Evolutionary conservation across 202 grass and related monocot genomes (phyloP), one percentile per base, ranked within the genome.

Genomic region (Zizania palustris): DNA sequence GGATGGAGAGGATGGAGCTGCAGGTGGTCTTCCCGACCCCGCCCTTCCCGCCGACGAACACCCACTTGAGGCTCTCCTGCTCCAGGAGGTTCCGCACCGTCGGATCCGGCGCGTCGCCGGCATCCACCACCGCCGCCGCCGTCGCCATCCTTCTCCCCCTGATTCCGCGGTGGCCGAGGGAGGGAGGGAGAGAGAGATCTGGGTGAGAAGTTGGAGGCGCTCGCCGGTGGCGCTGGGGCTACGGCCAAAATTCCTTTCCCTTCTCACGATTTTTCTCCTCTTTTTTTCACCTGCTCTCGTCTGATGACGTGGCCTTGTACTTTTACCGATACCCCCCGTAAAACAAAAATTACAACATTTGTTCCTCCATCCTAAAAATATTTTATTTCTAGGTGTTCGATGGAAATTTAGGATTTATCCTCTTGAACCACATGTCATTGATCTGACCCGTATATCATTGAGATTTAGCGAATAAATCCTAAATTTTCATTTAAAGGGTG

Each of bases 1-100:
- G 86, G 70, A 99, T 88, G 45, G 96, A 90, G 51, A 99, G 57
- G 67, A 99, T 96, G 74, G 96, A 99, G 74, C 96, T 99, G 83
- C 92, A 96, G n/a, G 96, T 99, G 59, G 96, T 99, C 89, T 99
- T 99, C 60, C 96, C 96, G 22, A 99, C 96, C 40, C 96, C 96
- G 73, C 96, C 96, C 81, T 99, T 99, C 69, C 96, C 96, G 39
- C 96, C 96, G 40, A 99, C 96, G 87, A 99, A 99, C 48, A 99
- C 90, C 96, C 96, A 99, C 86, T 99, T 99, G 65, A 99, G 89
- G 63, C 63, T 79, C 4, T 93, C 81, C 92, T 99, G 96, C 37
- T 99, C 92, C 60, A 96, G 81, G 70, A 99, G 81, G 85, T 99
- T 99, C 59, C 69, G 85, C 83, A 99, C 85, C 71, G 92, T 60